Evolutionary conservation across 2,329 filamentous ascomycete species (phyloP), one percentile per base, ranked within the genome.

Genomic region (Fusarium sp.): DNA sequence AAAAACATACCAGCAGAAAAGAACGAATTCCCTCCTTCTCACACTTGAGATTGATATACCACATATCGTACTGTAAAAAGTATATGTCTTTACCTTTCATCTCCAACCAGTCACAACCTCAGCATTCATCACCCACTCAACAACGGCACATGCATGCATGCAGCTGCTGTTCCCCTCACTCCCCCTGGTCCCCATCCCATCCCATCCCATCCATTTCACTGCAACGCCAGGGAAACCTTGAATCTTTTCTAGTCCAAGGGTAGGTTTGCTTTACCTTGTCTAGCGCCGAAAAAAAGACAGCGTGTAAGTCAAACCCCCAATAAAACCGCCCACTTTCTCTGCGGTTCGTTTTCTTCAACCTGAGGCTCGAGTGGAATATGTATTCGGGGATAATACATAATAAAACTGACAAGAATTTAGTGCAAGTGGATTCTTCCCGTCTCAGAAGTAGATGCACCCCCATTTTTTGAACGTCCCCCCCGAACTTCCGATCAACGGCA

Each of bases 11-110:
- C 34, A 34, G n/a, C n/a, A 50, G 16, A 8, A 53, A 38, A 33
- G 12, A 18, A 4, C 49, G 28, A 20, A 16, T n/a, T 23, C 10
- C n/a, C 54, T 12, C 10, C n/a, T 45, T 12, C 28, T 61, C 58
- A 23, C 26, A 61, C 40, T 62, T 40, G 51, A 46, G 40, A 46
- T 38, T 37, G 40, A 54, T 45, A 47, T 56, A 45, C 26, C 31
- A 23, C 41, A 44, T 62, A 70, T 62, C 38, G 62, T 65, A 59
- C 45, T 71, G 70, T 72, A 71, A 72, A 72, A 72, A 71, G 55
- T 71, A 62, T 69, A 71, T 72, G 70, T 72, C 70, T 53, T 72
- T 37, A 18, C 52, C 46, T 64, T 46, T 28, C 51, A 28, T 34
- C 28, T n/a, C 42, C 13, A 41, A 33, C 70, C 70, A 71, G 64